Conservation (phyloP, 805 yeast genomes). For the Ogataea corticis region DNA sequence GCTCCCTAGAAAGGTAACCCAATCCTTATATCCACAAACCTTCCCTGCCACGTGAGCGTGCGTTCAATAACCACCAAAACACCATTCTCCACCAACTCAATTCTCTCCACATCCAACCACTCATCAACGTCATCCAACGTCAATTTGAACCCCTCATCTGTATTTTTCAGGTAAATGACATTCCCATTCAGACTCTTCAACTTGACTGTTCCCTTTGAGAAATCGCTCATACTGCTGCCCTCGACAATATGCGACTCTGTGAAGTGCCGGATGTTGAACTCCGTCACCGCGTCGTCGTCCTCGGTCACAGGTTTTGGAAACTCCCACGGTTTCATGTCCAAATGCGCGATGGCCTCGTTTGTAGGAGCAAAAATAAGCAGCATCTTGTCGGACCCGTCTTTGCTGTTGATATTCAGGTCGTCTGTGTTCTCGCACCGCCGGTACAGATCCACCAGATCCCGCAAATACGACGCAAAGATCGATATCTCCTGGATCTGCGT, state of each 20-base stretch:
- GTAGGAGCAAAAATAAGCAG: slow-evolving; percentile 71
- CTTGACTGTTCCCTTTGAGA: slow-evolving; percentile 27
- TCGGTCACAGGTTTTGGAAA: slow-evolving; percentile 57
- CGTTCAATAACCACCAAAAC: slow-evolving; percentile 43
- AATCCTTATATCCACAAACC: not conserved
- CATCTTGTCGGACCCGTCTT: slow-evolving; percentile 19
- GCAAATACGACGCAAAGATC: slow-evolving; percentile 67
- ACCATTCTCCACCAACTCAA: slow-evolving; percentile 45
- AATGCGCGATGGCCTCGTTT: slow-evolving; percentile 54
- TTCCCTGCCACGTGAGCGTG: slow-evolving; percentile 39
- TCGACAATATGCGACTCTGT: slow-evolving; percentile 62
- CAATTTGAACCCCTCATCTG: slow-evolving; percentile 37
- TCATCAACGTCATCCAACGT: slow-evolving; percentile 34
- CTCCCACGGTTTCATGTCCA: slow-evolving; percentile 75
- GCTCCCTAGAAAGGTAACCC: too few relatives aligned
- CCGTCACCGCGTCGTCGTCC: slow-evolving; percentile 48
- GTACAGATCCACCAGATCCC: slow-evolving; percentile 57
- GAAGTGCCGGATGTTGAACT: slow-evolving; percentile 55
- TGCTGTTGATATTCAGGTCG: slow-evolving; percentile 25
- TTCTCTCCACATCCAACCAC: slow-evolving; percentile 37
- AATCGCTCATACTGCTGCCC: slow-evolving; percentile 23
- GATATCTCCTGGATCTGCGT: slow-evolving; percentile 46
- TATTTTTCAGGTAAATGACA: slow-evolving; percentile 37
- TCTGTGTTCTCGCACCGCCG: slow-evolving; percentile 42
- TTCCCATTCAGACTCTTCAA: slow-evolving; percentile 37